These are phyloP conservation scores for Kitagawia praeruptora DNA, from an alignment of 129 eudicot species.

Conservation along the genomic window DNA sequence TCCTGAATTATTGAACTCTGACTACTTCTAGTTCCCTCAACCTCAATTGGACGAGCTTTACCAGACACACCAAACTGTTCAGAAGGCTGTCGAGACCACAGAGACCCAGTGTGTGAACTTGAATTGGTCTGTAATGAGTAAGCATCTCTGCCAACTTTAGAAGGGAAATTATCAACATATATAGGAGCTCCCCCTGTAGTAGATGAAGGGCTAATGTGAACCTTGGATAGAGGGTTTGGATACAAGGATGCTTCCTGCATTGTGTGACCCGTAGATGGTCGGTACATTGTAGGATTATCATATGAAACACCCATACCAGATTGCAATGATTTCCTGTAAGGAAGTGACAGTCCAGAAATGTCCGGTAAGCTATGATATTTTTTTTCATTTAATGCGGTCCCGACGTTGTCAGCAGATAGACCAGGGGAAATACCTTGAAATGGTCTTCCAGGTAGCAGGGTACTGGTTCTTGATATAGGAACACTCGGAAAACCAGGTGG, in stretches of 20 bases:
- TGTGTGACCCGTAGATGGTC: constrained; percentile 33
- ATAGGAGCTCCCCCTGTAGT: constrained; percentile 34
- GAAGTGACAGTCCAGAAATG: constrained; percentile 63
- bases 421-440: constrained; percentile 20
- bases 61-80: constrained; percentile 86
- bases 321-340: constrained; percentile 33
- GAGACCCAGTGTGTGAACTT: constrained; percentile 45
- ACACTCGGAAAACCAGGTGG: constrained; percentile 82
- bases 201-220: constrained; percentile 26
- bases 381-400: constrained; percentile 34
- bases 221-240: constrained; percentile 31
- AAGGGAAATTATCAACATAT: constrained; percentile 28
- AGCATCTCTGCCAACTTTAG: constrained; percentile 38
- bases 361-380: constrained; percentile 89
- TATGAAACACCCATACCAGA: constrained; percentile 25
- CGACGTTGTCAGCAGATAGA: constrained; percentile 29
- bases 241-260: constrained; percentile 29
- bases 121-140: constrained; percentile 36
- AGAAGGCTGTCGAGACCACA: constrained; percentile 73
- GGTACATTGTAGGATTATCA: constrained; percentile 24
- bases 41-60: constrained; percentile 18
- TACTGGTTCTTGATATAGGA: constrained; percentile 58
- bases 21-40: constrained; percentile 6
- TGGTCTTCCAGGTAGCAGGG: constrained; percentile 53
- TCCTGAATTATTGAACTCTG: constrained; percentile 30